Evolutionary conservation across 345 rosid species (phyloP).

Genomic region (Cochlearia excelsa): DNA sequence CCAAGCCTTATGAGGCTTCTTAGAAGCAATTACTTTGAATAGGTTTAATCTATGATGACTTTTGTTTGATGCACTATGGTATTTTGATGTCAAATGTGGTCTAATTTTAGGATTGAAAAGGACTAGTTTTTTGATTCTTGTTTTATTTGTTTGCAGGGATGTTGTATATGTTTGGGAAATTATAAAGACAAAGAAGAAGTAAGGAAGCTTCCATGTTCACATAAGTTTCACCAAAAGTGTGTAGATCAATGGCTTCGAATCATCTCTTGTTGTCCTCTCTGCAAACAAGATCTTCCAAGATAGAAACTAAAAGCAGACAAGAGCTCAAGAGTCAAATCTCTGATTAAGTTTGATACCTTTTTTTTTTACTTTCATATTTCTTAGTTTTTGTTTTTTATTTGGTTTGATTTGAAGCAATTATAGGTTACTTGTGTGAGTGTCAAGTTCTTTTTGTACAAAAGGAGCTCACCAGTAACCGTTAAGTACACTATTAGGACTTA

Average conservation of each 20-base stretch:
- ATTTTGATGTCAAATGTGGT: not conserved
- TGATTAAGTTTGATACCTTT: slow-evolving; percentile 6
- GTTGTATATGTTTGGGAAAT: slow-evolving; percentile 86
- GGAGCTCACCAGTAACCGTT: slow-evolving; percentile 38
- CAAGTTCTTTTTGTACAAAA: slow-evolving; percentile 28
- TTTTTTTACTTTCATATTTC: not conserved
- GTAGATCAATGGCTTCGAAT: slow-evolving; percentile 98
- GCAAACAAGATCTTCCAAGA: slow-evolving; percentile 79
- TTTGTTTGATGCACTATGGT: not conserved
- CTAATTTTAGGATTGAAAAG: not conserved
- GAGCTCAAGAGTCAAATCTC: slow-evolving; percentile 26
- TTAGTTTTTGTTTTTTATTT: not conserved
- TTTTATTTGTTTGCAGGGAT: slow-evolving; percentile 51
- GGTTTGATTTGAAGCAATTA: slow-evolving; percentile 25
- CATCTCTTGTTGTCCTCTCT: slow-evolving; percentile 93
- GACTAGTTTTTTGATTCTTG: not conserved
- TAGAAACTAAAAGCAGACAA: slow-evolving; percentile 26
- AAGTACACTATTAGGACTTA: slow-evolving; percentile 24
- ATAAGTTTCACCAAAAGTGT: slow-evolving; percentile 81
- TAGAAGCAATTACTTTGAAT: not conserved
- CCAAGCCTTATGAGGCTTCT: not conserved
- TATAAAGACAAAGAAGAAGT: slow-evolving; percentile 91
- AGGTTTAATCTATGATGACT: not conserved
- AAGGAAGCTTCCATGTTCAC: slow-evolving; percentile 84
- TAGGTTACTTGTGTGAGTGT: slow-evolving; percentile 39